Percentiles rank a stretch among this genome's conserved stretches.
Conservation (phyloP, 106 monocot species). For the Platanthera guangdongensis region DNA sequence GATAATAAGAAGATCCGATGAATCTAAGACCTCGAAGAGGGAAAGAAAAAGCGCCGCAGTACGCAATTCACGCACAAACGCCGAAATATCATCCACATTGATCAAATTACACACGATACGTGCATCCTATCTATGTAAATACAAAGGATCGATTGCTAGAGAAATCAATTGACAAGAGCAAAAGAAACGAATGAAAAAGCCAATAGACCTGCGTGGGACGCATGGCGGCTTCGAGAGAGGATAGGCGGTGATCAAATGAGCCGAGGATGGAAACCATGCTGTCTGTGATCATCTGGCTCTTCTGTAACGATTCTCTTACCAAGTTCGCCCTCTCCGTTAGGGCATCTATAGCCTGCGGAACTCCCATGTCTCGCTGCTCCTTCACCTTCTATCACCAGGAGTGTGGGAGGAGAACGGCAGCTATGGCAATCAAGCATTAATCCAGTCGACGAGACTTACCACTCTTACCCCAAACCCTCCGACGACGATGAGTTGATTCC, state of each 20-base stretch:
- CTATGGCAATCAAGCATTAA: too few species aligned
- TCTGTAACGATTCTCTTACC: constrained; percentile 33
- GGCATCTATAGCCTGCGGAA: constrained; percentile 16
- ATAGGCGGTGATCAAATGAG: constrained; percentile 62
- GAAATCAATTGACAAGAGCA: neutral
- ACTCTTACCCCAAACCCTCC: too few species aligned
- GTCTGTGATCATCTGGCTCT: constrained; percentile 36
- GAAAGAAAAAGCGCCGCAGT: neutral
- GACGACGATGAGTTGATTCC: too few species aligned
- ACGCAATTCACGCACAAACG: neutral
- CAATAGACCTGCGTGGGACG: constrained; percentile 49
- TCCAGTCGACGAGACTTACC: too few species aligned
- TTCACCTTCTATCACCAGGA: too few species aligned
- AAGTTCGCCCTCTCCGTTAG: constrained; percentile 28
- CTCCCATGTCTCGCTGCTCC: constrained; percentile 4
- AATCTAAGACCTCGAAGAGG: neutral
- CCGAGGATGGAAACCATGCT: constrained; percentile 37
- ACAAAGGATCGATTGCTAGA: neutral
- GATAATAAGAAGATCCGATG: neutral
- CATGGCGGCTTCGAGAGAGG: constrained; percentile 60
- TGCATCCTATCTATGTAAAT: neutral
- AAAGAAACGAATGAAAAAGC: neutral
- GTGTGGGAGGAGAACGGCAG: too few species aligned
- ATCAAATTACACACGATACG: neutral
- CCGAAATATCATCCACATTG: neutral